Evolutionary conservation across 148 eudicot species (phyloP), one percentile per base, ranked within the genome.

Genomic region (Suaeda aralocaspica): DNA sequence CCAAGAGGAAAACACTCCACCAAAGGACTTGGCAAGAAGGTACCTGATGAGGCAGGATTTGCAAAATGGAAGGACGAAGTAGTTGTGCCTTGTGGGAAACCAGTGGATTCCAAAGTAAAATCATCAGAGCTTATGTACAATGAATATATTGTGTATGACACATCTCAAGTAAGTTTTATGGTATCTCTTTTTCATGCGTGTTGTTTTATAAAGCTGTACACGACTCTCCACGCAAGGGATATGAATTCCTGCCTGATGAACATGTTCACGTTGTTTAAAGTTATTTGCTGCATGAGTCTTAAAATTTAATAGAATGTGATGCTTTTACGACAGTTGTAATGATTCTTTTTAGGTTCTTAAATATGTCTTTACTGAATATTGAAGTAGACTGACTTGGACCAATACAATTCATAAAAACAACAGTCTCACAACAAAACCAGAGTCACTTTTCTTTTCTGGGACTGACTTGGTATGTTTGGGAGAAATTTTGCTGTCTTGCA

Each of bases 1-100:
- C 99, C 99, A 16, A 75, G 65, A 73, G 99, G 99, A 52, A 91
- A 91, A 79, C 96, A 95, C 78, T 95, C 99, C 9, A 95, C 99
- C 65, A 95, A 95, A 80, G 99, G 99, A 66, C 93, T 95, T 52
- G 99, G 99, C 71, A 91, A 82, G 82, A 91, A 82, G 77, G 78
- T 89, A 60, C 99, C 99, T 33, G 72, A 71, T 34, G 90, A 84
- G 56, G 82, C 88, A 11, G 91, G 85, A 50, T 82, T 79, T 82
- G 83, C 72, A 10, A 86, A 86, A 46, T 95, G 99, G 99, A 84
- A 63, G 73, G 89, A 91, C 70, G 96, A 84, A 34, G 97, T 95
- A 8, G 86, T 88, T 56, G 97, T 95, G 55, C 97, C 97, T n/a
- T 91, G 96, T 69, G 99, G 99, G 58, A 91, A 85, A 75, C 97